These are phyloP conservation scores for Fraxinus albicans DNA, from an alignment of 305 asterid genomes.

Conservation along the genomic window DNA sequence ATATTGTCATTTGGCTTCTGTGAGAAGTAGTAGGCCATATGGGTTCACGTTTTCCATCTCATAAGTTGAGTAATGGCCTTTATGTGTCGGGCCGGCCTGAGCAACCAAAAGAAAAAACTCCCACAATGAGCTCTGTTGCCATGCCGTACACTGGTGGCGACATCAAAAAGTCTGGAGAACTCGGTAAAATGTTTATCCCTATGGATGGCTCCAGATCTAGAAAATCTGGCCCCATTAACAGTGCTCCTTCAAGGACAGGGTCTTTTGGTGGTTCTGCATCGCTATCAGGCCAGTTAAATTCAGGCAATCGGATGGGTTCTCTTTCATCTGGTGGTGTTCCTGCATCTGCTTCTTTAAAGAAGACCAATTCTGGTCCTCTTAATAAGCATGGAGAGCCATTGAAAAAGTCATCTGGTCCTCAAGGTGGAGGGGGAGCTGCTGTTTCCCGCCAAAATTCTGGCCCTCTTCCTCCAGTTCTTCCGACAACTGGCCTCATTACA, in stretches of 20 bases:
- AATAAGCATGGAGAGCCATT: constrained; percentile 79
- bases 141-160: constrained; percentile 80
- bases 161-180: constrained; percentile 32
- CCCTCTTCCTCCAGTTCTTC: constrained; percentile 69
- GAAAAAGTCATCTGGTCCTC: constrained; percentile 75
- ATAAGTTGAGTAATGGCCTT: too few species aligned
- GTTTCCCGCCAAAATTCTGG: constrained; percentile 77
- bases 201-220: too few species aligned
- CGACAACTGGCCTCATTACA: constrained; percentile 71
- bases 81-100: too few species aligned
- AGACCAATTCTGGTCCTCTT: constrained; percentile 73
- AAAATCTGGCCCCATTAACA: too few species aligned
- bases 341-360: constrained; percentile 61
- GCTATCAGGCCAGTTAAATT: too few species aligned
- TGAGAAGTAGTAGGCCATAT: neutral
- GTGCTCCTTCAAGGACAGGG: too few species aligned
- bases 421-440: constrained; percentile 48
- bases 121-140: too few species aligned
- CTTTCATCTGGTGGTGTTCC: constrained; percentile 44
- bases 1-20: constrained; percentile 30
- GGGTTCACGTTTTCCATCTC: too few species aligned
- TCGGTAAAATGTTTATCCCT: too few species aligned
- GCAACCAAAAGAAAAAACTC: too few species aligned
- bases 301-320: constrained; percentile 5
- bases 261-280: too few species aligned